A percentile compares a stretch with the other conserved stretches of the same genome.
phyloP scores from a whole-genome alignment of 176 grass and related monocot genomes.

The Oryza meyeriana region DNA sequence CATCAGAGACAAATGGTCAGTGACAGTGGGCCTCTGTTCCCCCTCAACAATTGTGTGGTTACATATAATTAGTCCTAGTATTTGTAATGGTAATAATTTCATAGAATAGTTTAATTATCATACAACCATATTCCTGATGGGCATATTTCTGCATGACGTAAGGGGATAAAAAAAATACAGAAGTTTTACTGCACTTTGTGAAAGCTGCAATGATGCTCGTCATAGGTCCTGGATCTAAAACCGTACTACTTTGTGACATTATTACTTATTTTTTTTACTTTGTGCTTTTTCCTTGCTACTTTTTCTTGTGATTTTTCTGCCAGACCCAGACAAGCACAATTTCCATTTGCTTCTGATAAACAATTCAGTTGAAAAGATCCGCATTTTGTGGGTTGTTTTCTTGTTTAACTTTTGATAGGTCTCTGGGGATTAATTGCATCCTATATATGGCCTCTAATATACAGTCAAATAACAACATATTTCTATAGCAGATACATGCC shows the following conservation, averaged over 20 bases:
- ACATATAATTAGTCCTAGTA: background rate
- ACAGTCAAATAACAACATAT: background rate
- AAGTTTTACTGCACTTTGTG: background rate
- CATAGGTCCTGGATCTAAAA: background rate
- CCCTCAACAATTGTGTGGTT: background rate
- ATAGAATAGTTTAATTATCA: background rate
- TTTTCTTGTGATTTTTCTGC: background rate
- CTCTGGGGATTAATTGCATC: background rate
- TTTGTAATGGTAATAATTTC: background rate
- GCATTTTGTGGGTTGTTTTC: background rate
- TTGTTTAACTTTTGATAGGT: background rate
- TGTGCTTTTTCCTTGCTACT: background rate
- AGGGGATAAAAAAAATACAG: background rate
- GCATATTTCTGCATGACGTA: background rate
- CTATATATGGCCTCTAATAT: no score
- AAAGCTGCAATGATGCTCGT: background rate
- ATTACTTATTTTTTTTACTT: background rate
- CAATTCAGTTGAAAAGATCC: background rate
- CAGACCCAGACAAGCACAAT: background rate
- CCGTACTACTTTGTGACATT: background rate
- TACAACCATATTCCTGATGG: background rate
- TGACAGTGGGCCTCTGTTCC: background rate
- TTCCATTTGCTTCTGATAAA: background rate
- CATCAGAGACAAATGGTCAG: background rate
- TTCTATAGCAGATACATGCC: background rate